Evolutionary conservation across 2,329 filamentous ascomycete species (phyloP), one percentile per base, ranked within the genome.

Genomic region (Trichoderma gracile): DNA sequence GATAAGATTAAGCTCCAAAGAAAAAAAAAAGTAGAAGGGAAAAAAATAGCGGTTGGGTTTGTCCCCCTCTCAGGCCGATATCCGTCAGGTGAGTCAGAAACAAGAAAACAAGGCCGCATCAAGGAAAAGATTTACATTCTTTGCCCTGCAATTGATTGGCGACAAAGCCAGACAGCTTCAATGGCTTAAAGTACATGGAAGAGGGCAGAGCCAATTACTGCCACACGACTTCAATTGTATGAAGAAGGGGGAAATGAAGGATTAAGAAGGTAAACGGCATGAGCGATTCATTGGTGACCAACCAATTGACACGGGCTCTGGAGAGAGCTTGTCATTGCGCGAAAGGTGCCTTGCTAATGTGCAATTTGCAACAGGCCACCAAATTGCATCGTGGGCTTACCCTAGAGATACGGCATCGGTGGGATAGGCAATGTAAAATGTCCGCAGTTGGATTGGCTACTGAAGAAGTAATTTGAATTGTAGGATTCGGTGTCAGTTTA

Each of bases 301-400:
- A 65, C 63, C 63, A 60, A 60, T 65, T 60, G 63, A 55, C 63
- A 65, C 63, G 63, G 42, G 63, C 55, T 55, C 50, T 21, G 17
- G 43, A 42, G 30, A 57, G 3, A 55, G 63, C 63, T 56, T 42
- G 56, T 38, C 42, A 65, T 65, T 65, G 63, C 63, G 56, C 56
- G 21, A 60, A 25, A 19, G 23, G 40, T 19, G 23, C 46, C 57
- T 33, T 61, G 57, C 19, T 43, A 54, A 54, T 23, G 38, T 45
- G 53, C 52, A 33, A 55, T 55, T n/a, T 19, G 25, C 42, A 12
- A 52, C 12, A 60, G 27, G 30, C 46, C 21, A 19, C 21, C 12
- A 17, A 15, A 25, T 5, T 3, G 21, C 8, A 25, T n/a, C 40
- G 47, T 15, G 12, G 25, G 23, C 58, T 52, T 61, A 61, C 58